These are phyloP conservation scores for Aquilaria sinensis DNA, from an alignment of 345 rosid genomes.

Conservation along the genomic window DNA sequence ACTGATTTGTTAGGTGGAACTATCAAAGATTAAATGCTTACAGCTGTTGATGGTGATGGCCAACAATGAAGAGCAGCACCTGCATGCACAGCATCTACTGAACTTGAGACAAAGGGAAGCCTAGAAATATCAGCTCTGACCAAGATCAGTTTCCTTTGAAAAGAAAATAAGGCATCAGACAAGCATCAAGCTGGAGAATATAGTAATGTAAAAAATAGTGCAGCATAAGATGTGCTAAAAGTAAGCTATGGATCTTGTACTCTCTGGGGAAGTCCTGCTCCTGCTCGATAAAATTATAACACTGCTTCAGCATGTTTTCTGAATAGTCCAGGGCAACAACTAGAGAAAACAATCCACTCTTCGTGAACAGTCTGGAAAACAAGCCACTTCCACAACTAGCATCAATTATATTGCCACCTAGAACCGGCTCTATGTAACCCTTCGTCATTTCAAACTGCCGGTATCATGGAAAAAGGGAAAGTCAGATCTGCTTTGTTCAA, in stretches of 20 bases:
- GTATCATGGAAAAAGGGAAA: background rate
- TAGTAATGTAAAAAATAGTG: background rate
- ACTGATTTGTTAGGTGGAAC: background rate
- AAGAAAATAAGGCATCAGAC: background rate
- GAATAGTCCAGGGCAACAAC: constrained; percentile 86
- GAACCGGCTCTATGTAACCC: constrained; percentile 60
- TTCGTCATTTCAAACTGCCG: constrained; percentile 75
- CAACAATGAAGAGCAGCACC: constrained; percentile 95
- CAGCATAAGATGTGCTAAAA: constrained; percentile 2
- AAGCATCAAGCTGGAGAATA: background rate
- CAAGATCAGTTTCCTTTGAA: constrained; percentile 51
- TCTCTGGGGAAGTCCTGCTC: constrained; percentile 68
- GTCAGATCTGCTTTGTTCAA: constrained; percentile 7
- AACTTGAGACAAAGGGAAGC: constrained; percentile 69
- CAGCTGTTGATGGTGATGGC: constrained; percentile 85
- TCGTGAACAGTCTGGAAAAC: constrained; percentile 72
- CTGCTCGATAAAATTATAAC: constrained; percentile 54
- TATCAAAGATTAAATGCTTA: constrained; percentile 23
- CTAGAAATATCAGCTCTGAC: constrained; percentile 90
- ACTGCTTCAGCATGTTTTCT: constrained; percentile 79
- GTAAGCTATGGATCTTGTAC: constrained; percentile 26
- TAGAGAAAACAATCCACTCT: constrained; percentile 59
- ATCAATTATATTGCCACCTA: constrained; percentile 80
- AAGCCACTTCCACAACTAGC: constrained; percentile 94
- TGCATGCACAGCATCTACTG: constrained; percentile 84